phyloP scores from a whole-genome alignment of 1,139 yeast genomes.

The Suhomyces panamericanus region DNA sequence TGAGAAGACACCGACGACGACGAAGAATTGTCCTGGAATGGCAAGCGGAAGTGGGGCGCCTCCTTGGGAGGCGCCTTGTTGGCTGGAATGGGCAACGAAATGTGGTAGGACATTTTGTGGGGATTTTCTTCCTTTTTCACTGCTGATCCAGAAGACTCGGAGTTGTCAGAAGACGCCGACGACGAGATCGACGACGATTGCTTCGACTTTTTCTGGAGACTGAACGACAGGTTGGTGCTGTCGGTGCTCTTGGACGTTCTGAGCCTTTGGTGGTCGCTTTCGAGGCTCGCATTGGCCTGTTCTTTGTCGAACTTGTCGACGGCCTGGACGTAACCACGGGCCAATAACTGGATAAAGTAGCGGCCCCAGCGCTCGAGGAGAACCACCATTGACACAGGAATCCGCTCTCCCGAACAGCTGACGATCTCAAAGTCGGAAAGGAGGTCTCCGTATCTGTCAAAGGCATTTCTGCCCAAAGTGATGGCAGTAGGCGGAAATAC shows the following conservation, averaged over 20 bases:
- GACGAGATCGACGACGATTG: conserved; percentile 10
- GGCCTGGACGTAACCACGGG: conserved; percentile 64
- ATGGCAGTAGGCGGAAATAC: conserved; percentile 76
- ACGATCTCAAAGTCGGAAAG: conserved; percentile 72
- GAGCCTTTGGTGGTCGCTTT: background rate
- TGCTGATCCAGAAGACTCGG: background rate
- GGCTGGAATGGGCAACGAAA: conserved; percentile 27
- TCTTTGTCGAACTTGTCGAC: conserved; percentile 48
- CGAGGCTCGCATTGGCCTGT: conserved; percentile 17
- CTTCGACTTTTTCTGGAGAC: background rate
- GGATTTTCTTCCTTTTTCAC: conserved; percentile 4
- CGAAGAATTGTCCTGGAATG: conserved; percentile 50
- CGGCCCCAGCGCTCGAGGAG: conserved; percentile 76
- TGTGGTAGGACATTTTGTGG: conserved; percentile 15
- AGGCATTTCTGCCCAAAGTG: conserved; percentile 71
- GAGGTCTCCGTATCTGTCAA: conserved; percentile 63
- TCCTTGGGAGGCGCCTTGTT: conserved; percentile 32
- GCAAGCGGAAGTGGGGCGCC: conserved; percentile 57
- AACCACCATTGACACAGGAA: conserved; percentile 59
- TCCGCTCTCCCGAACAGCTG: conserved; percentile 63
- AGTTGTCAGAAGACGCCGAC: conserved; percentile 11
- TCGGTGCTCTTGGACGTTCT: conserved; percentile 11
- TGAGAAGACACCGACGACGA: conserved; percentile 1
- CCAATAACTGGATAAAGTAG: conserved; percentile 58
- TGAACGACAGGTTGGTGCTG: conserved; percentile 9